Conservation (phyloP, 371 early-diverging fungal species). For the Synchytrium microbalum region DNA sequence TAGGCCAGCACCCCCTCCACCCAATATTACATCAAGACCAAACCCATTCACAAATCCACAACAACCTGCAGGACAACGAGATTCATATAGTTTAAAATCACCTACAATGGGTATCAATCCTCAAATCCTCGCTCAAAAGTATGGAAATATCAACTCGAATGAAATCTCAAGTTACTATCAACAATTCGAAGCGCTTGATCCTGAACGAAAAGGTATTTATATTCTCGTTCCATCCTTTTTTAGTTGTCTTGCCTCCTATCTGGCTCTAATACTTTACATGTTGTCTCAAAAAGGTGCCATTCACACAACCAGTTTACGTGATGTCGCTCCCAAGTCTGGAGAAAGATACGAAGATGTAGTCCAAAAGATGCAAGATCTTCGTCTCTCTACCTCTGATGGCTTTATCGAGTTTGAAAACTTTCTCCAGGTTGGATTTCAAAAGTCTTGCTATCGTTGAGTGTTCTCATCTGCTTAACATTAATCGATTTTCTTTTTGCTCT, state of each 20-base stretch:
- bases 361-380: conserved; percentile 26
- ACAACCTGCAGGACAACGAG: background rate
- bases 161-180: conserved; percentile 39
- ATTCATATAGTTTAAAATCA: background rate
- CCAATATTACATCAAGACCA: background rate
- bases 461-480: conserved; percentile 3
- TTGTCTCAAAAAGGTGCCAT: conserved; percentile 13
- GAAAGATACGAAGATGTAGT: conserved; percentile 30
- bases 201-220: conserved; percentile 23
- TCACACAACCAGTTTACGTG: conserved; percentile 32
- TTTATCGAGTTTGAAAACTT: conserved; percentile 35
- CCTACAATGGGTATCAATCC: conserved; percentile 20
- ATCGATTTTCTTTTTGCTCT: conserved; percentile 18
- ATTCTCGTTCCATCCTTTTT: background rate
- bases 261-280: background rate
- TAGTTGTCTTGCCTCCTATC: background rate
- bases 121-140: conserved; percentile 27
- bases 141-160: conserved; percentile 30
- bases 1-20: too few species aligned
- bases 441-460: background rate
- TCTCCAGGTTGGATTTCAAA: conserved; percentile 17
- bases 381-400: conserved; percentile 21
- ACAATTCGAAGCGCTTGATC: conserved; percentile 30
- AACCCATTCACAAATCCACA: background rate
- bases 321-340: conserved; percentile 39